Base-by-base conservation (phyloP, 2,329 filamentous ascomycete species). In the Lachnellula suecica region DNA sequence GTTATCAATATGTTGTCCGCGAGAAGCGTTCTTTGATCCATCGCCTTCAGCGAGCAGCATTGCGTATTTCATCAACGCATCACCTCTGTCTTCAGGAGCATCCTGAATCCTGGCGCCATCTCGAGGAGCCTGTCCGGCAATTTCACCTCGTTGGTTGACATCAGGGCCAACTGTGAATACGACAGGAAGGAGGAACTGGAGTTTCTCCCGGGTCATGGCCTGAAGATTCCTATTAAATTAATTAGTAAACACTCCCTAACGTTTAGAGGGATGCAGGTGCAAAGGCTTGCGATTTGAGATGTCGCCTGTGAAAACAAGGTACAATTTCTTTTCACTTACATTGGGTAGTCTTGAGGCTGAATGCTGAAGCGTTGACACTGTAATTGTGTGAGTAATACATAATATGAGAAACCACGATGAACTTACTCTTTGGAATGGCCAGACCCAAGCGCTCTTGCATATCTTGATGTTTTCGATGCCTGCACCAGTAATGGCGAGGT, bases 171-270 rank as follows among this genome's bases (percentile, higher is more conserved):
- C 87, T 34, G 90, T 94, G 72, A 94, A 94, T 57, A 94, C 88
- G 10, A 91, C 89, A 2, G 89, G 90, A 0, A 94, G 79, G 4
- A 84, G 78, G 68, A 94, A 92, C 58, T 92, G 88, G 3, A 94
- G 79, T 70, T 95, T 95, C 73, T 95, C 91, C 63, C 86, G 83
- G 17, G 90, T 95, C 90, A 95, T 96, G 51, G 90, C 90, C 67
- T 92, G 88, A 2, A 95, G 75, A 51, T 85, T 84, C 79, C 37
- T 40, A 19, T 6, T n/a, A n/a, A n/a, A n/a, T n/a, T n/a, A n/a
- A n/a, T n/a, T n/a, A n/a, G n/a, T n/a, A n/a, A n/a, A n/a, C n/a
- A n/a, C n/a, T n/a, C n/a, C n/a, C n/a, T n/a, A n/a, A n/a, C n/a
- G n/a, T n/a, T n/a, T n/a, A n/a, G n/a, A n/a, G n/a, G n/a, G n/a